Base-by-base conservation (phyloP, 2,329 filamentous ascomycete genomes). In the Aspergillus novoparasiticus region DNA sequence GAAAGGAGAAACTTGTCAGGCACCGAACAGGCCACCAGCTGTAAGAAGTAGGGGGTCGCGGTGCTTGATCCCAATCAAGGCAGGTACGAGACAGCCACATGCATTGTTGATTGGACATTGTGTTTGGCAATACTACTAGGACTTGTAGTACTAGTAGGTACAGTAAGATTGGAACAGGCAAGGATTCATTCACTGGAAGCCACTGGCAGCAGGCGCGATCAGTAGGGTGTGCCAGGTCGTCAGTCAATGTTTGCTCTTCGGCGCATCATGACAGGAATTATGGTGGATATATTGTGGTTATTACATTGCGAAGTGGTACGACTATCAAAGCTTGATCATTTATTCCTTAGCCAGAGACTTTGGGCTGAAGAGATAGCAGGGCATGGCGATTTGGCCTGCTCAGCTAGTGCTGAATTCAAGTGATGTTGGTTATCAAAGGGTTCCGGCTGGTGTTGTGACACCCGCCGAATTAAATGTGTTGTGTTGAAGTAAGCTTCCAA, bases 21-120 rank as follows among this genome's bases (percentile, higher is more conserved):
- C 14, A 26, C 23, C 5, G 11, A 39, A 36, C 8, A 23, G 48
- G 48, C 48, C 28, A 51, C n/a, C 28, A 39, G 30, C 21, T 41
- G 39, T 41, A 36, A 14, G 45, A 26, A 48, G 51, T 55, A 36
- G 32, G 51, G 51, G 34, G 51, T 36, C 32, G 30, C n/a, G 21
- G 45, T 55, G n/a, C 30, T 23, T 36, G 30, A 28, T 21, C n/a
- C 32, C 14, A 23, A 39, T 55, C 30, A 36, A 39, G 51, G 51
- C 32, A 55, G 30, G 51, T 55, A 55, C 51, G 23, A 55, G 51
- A 32, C 36, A 55, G 51, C 51, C 30, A 55, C 51, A 23, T 16
- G n/a, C n/a, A 11, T 39, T 12, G 51, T 36, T 55, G 32, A 55
- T 55, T 55, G 51, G 51, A 55, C 28, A 51, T 34, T 41, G 39